Evolutionary conservation across 192 early-diverging fungal species (phyloP).

Genomic region (Chytriomyces sp.): DNA sequence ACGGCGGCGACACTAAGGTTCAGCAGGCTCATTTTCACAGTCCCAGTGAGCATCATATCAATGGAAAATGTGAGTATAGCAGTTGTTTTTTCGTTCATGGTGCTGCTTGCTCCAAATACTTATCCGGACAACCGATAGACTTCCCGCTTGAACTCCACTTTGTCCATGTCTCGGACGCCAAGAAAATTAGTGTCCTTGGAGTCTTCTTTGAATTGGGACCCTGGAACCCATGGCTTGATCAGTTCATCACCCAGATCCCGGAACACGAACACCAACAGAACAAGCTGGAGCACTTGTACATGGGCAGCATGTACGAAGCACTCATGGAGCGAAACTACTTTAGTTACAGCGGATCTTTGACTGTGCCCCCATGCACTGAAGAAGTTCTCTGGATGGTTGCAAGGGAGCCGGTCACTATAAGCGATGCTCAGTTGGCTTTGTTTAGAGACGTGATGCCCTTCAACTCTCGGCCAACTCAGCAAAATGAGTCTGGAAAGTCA

Average conservation of each 20-base stretch:
- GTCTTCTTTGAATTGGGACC: constrained; percentile 22
- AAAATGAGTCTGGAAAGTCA: constrained; percentile 2
- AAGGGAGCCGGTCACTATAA: background rate
- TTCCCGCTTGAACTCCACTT: constrained; percentile 39
- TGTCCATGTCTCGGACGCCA: background rate
- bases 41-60: constrained; percentile 17
- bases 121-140: background rate
- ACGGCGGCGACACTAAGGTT: constrained; percentile 10
- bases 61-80: background rate
- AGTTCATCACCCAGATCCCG: constrained; percentile 12
- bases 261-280: background rate
- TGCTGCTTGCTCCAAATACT: background rate
- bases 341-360: constrained; percentile 62
- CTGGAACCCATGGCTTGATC: constrained; percentile 37
- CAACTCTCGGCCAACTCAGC: constrained; percentile 17
- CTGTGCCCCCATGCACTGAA: constrained; percentile 70
- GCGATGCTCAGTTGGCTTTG: background rate
- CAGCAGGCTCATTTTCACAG: constrained; percentile 10
- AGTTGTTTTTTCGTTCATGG: background rate
- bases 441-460: constrained; percentile 9
- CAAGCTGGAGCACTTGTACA: constrained; percentile 14
- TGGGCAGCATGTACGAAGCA: constrained; percentile 11
- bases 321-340: constrained; percentile 2
- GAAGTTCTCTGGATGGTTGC: constrained; percentile 55
- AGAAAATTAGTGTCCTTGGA: constrained; percentile 13